Percentiles rank a stretch among this genome's conserved stretches.
Conservation (phyloP, 2,329 filamentous ascomycete genomes). For the Grosmannia huntii region DNA sequence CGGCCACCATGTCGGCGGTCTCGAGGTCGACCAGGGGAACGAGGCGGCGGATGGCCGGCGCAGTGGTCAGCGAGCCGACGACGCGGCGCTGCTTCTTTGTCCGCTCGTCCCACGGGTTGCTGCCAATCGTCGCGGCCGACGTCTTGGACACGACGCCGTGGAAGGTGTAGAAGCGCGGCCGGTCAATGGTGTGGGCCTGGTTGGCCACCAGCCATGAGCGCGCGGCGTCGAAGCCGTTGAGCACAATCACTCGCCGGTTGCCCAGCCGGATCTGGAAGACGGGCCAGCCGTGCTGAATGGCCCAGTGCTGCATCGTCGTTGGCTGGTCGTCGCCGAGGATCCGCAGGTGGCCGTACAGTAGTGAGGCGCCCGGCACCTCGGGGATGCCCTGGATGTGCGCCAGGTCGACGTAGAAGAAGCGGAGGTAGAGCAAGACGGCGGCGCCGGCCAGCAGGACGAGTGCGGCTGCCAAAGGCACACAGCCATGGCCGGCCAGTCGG, state of each 20-base stretch:
- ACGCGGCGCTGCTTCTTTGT: slow-evolving; percentile 3
- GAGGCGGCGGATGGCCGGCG: background rate
- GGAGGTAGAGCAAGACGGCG: background rate
- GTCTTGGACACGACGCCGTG: slow-evolving; percentile 3
- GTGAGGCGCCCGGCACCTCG: background rate
- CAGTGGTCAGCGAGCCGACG: slow-evolving; percentile 1
- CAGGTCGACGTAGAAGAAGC: slow-evolving; percentile 2
- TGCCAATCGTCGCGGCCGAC: slow-evolving; percentile 1
- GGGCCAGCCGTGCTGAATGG: background rate
- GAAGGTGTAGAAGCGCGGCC: slow-evolving; percentile 4
- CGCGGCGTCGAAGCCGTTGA: slow-evolving; percentile 1
- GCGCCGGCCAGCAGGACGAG: background rate
- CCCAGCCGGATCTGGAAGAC: slow-evolving; percentile 5
- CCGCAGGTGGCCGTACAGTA: background rate
- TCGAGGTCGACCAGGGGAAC: slow-evolving; percentile 1
- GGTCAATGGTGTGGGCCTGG: slow-evolving; percentile 2
- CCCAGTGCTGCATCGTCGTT: background rate
- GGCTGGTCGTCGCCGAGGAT: slow-evolving; percentile 3
- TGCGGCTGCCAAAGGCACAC: background rate
- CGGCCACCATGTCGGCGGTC: background rate
- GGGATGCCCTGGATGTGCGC: background rate
- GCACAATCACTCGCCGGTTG: background rate
- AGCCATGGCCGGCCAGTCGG: too few relatives aligned
- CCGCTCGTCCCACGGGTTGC: slow-evolving; percentile 1
- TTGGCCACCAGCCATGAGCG: background rate